Evolutionary conservation across 176 grass and related monocot species (phyloP), one percentile per base, ranked within the genome.

Genomic region (Tillandsia leiboldiana): DNA sequence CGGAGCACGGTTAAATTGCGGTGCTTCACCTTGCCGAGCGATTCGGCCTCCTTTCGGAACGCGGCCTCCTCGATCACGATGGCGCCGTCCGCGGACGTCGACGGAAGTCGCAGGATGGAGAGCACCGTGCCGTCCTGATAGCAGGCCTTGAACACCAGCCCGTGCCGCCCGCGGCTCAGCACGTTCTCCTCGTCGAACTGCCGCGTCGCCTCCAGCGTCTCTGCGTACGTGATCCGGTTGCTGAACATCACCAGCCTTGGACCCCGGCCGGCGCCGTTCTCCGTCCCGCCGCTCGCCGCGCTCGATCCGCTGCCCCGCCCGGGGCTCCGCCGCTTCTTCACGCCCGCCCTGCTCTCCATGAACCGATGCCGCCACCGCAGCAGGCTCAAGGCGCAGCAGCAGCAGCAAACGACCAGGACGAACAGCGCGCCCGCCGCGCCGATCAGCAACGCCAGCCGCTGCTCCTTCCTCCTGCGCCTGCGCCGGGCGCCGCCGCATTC

Each of bases 171-270:
- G 51, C 94, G 87, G 75, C 90, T 99, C 23, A 93, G 82, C 68
- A 99, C 94, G 71, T 93, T 87, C 79, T 99, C 94, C 70, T 99
- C 94, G 0, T 93, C 94, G 0, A 93, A 99, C 75, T 93, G 89
- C 3, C 94, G 63, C 1, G 94, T 99, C 1, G 90, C 94, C 82
- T 93, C 94, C 42, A 81, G 50, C 0, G 94, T 99, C 63, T 93
- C 94, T 0, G 84, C 84, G 75, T 99, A 99, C 10, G 94, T 99
- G 72, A 88, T 83, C 74, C 90, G 81, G 82, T 77, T 90, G 67
- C 88, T 88, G 79, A 99, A 99, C 94, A 99, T 99, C 50, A 93
- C 80, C 80, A 99, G 15, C 75, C 83, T 93, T 8, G 94, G 85
- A 7, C 56, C 33, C 63, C 85, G 89, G 71, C 80, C 87, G 9